Base-by-base conservation (phyloP, 2,329 filamentous ascomycete species). In the Penicillium concentricum region DNA sequence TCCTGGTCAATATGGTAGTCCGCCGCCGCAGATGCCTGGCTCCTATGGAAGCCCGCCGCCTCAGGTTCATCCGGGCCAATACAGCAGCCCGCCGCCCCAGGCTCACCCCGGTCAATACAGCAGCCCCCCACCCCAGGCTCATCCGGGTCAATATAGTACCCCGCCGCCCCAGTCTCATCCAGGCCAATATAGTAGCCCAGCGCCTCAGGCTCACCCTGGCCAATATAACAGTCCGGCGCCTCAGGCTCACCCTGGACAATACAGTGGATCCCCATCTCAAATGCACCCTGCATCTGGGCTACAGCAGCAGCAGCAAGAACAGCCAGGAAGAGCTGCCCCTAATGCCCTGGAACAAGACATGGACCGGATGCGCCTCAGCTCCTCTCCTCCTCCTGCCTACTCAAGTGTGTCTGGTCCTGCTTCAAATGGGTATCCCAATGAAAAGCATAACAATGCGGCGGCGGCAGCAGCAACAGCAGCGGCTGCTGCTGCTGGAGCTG, bases 321-420 rank as follows among this genome's bases (percentile, higher is more conserved):
- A 69, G 42, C 65, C 61, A 28, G 49, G 50, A 9, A 67, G 69
- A 45, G 72, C 85, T 32, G 85, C 87, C 64, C 81, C 85, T 58
- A 91, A 85, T 76, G 84, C 90, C n/a, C 75, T 96, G 35, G 90
- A 95, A 68, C 88, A 92, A 66, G 92, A 96, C 65, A 89, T 96
- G 71, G 87, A 91, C 64, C 86, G 91, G 18, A 83, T 96, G 82
- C 86, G 91, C 64, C 82, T 91, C 64, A 83, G 87, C 30, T 89
- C 91, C 22, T 92, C 91, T 52, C 92, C 93, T 15, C 94, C 94
- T 20, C 94, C 94, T n/a, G 93, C 94, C 6, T 99, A 99, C 74
- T 94, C 91, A 10, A 94, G 88, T 67, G 84, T 96, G 30, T 73
- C 80, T 30, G 78, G 79, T 15, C 71, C 76, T 2, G 72, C 79